phyloP scores from a whole-genome alignment of 345 rosid genomes.

The Euphorbia peplus region DNA sequence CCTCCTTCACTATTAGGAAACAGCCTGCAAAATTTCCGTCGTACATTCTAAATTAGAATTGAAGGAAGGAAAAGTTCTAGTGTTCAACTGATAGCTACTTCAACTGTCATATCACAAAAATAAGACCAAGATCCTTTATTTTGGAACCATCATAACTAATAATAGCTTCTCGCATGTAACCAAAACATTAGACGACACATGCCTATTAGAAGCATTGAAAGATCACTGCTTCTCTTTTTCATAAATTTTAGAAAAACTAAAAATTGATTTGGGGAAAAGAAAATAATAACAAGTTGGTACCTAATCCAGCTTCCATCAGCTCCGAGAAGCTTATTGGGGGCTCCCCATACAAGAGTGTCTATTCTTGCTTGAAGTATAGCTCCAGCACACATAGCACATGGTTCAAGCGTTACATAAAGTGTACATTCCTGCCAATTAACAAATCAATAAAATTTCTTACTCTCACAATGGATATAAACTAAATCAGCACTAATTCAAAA shows the following conservation, averaged over 20 bases:
- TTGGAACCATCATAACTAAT: background rate
- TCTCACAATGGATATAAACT: background rate
- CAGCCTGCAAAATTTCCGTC: constrained; percentile 46
- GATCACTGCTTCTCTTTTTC: background rate
- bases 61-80: background rate
- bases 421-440: constrained; percentile 56
- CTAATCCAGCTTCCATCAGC: constrained; percentile 99
- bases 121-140: background rate
- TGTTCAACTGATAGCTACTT: background rate
- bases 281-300: constrained; percentile 30
- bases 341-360: constrained; percentile 91
- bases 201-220: background rate
- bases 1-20: constrained; percentile 51
- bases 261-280: background rate
- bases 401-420: constrained; percentile 92
- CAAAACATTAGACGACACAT: background rate
- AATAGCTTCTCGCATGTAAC: background rate
- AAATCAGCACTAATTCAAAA: background rate
- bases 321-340: constrained; percentile 98
- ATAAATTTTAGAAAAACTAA: background rate
- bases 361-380: constrained; percentile 96
- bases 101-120: background rate
- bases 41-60: background rate
- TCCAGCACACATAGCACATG: constrained; percentile 99
- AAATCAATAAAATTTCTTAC: background rate